These are phyloP conservation scores for Butyriboletus appendiculatus DNA, from an alignment of 1,284 basidiomycete genomes.

Conservation along the genomic window DNA sequence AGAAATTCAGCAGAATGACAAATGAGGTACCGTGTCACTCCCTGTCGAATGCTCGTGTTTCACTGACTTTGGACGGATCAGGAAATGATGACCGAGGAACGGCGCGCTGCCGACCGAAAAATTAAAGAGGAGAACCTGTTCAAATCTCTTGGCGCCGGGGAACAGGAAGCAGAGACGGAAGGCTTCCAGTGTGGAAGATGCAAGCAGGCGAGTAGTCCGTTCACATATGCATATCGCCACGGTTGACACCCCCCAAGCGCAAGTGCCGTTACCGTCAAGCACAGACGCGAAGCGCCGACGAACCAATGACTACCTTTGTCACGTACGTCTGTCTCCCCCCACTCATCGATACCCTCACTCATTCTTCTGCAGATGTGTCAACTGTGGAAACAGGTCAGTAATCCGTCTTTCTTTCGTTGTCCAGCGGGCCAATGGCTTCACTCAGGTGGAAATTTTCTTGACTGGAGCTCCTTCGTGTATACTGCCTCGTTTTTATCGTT, in stretches of 20 bases:
- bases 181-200: slow-evolving; percentile 97
- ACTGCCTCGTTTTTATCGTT: slow-evolving; percentile 6
- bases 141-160: slow-evolving; percentile 88
- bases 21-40: slow-evolving; percentile 59
- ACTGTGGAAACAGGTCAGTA: slow-evolving; percentile 58
- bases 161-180: slow-evolving; percentile 93
- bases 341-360: background rate
- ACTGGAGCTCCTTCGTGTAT: slow-evolving; percentile 14
- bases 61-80: slow-evolving; percentile 31
- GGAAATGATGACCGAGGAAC: slow-evolving; percentile 97
- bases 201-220: slow-evolving; percentile 60
- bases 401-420: background rate
- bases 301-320: slow-evolving; percentile 89
- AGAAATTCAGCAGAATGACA: slow-evolving; percentile 78
- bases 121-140: slow-evolving; percentile 90
- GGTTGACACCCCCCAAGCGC: slow-evolving; percentile 46
- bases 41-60: background rate
- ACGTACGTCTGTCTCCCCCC: slow-evolving; percentile 44
- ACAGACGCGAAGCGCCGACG: slow-evolving; percentile 93
- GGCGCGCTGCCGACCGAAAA: slow-evolving; percentile 80
- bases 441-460: slow-evolving; percentile 70
- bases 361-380: slow-evolving; percentile 46
- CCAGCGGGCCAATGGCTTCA: slow-evolving; percentile 5
- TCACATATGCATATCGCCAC: background rate
- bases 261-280: slow-evolving; percentile 94